Evolutionary conservation across 1,139 yeast genomes (phyloP).

Genomic region (Suhomyces guaymorum): DNA sequence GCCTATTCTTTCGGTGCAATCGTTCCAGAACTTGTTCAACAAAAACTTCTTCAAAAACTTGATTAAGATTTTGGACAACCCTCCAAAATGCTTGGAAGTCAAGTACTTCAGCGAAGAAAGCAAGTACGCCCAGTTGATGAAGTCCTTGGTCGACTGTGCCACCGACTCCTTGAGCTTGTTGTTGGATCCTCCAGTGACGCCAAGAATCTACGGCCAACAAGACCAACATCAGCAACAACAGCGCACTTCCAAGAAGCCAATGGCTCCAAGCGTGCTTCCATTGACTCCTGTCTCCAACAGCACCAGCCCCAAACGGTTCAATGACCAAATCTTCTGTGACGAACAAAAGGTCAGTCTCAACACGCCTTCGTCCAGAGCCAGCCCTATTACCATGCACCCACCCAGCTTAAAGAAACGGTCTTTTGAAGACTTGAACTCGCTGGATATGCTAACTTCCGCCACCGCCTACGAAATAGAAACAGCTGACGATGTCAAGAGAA

Average conservation of each 20-base stretch:
- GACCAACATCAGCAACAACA: too few relatives aligned
- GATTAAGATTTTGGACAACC: slow-evolving; percentile 44
- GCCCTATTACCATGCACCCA: slow-evolving; percentile 16
- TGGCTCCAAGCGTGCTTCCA: slow-evolving; percentile 18
- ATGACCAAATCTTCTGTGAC: slow-evolving; percentile 15
- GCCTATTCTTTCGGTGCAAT: slow-evolving; percentile 21
- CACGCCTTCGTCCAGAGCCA: slow-evolving; percentile 14
- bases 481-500: slow-evolving; percentile 15
- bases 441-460: slow-evolving; percentile 6
- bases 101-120: slow-evolving; percentile 43
- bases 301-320: slow-evolving; percentile 26
- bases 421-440: slow-evolving; percentile 15
- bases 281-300: slow-evolving; percentile 31
- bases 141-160: slow-evolving; percentile 35
- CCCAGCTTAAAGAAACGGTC: slow-evolving; percentile 18
- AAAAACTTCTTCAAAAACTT: slow-evolving; percentile 32
- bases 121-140: slow-evolving; percentile 41
- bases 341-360: slow-evolving; percentile 8
- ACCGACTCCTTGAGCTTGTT: slow-evolving; percentile 21
- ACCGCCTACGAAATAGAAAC: slow-evolving; percentile 9
- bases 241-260: slow-evolving; percentile 11
- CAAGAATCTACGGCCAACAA: slow-evolving; percentile 11
- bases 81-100: slow-evolving; percentile 46
- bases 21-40: slow-evolving; percentile 29
- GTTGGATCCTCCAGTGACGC: slow-evolving; percentile 23